Conservation (phyloP, 805 yeast genomes). For the Maudiozyma pseudohumilis region DNA sequence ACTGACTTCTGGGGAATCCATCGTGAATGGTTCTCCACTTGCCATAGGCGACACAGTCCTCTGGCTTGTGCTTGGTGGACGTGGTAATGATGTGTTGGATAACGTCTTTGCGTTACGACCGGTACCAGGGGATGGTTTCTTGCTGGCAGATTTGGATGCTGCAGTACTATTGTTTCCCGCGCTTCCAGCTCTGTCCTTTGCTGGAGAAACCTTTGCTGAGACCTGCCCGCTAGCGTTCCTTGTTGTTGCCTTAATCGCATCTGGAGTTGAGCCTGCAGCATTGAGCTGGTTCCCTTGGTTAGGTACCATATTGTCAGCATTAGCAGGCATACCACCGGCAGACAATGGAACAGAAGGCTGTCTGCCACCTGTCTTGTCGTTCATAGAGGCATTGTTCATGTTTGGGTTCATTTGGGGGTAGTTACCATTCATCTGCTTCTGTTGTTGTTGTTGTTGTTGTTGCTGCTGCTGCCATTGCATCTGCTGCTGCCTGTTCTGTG, state of each 20-base stretch:
- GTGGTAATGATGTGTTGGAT: conserved; percentile 8
- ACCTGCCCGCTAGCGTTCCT: neutral
- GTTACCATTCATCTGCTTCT: neutral
- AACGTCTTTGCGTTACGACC: conserved; percentile 2
- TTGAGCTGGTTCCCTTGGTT: neutral
- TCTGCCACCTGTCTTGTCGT: neutral
- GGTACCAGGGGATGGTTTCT: conserved; percentile 10
- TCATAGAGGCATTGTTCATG: neutral
- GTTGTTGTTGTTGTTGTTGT: conserved; percentile 2
- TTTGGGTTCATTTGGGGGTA: conserved; percentile 1
- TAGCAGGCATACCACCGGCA: neutral
- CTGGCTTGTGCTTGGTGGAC: conserved; percentile 5
- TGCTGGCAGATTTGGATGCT: conserved; percentile 5
- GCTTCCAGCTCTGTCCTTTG: neutral
- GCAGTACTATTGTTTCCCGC: neutral
- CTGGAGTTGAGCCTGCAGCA: conserved; percentile 3
- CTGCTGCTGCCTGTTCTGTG: conserved; percentile 21
- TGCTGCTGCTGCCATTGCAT: conserved; percentile 21
- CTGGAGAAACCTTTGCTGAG: conserved; percentile 6
- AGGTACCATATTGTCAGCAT: neutral
- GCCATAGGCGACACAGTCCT: conserved; percentile 17
- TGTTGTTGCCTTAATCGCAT: conserved; percentile 1
- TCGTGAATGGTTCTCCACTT: neutral
- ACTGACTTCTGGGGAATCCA: conserved; percentile 1
- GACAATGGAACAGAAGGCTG: conserved; percentile 1